Percentiles rank a stretch among this genome's conserved stretches.
These are phyloP conservation scores for Sungouiozyma ichnusensis DNA, from an alignment of 805 yeast genomes.

Conservation along the genomic window DNA sequence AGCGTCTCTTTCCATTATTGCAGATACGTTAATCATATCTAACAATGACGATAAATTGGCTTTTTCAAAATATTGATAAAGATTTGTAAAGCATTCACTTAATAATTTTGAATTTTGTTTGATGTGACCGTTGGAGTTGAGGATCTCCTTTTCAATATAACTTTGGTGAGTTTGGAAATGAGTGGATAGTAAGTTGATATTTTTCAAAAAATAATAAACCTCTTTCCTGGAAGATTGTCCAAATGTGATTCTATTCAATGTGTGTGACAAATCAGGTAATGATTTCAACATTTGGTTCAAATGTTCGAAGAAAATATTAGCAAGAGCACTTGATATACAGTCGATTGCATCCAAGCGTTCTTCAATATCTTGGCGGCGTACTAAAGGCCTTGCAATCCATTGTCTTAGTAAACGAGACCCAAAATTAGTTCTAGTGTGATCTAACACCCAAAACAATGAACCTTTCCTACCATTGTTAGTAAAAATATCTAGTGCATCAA, in stretches of 20 bases:
- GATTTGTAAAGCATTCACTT: constrained; percentile 27
- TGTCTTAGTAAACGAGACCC: constrained; percentile 56
- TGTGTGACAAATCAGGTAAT: constrained; percentile 49
- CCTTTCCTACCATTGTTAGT: constrained; percentile 52
- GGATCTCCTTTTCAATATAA: constrained; percentile 22
- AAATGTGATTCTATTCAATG: constrained; percentile 49
- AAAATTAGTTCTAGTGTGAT: constrained; percentile 68
- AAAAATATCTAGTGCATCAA: constrained; percentile 68
- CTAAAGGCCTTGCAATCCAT: constrained; percentile 73
- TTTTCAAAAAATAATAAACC: constrained; percentile 42
- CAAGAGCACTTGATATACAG: constrained; percentile 32
- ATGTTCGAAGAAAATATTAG: constrained; percentile 31
- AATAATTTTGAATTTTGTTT: constrained; percentile 28
- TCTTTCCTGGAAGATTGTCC: constrained; percentile 51
- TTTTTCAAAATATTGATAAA: constrained; percentile 29
- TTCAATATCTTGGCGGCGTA: constrained; percentile 41
- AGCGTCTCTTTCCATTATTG: constrained; percentile 39
- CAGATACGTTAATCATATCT: constrained; percentile 42
- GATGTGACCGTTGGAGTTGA: constrained; percentile 9
- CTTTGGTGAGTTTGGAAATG: constrained; percentile 24
- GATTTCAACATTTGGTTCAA: constrained; percentile 27
- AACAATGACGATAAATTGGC: constrained; percentile 31
- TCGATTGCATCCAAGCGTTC: constrained; percentile 55
- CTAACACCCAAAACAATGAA: constrained; percentile 66
- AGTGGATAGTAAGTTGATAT: constrained; percentile 31